These are phyloP conservation scores for Euphorbia peplus DNA, from an alignment of 345 rosid genomes.

Conservation along the genomic window DNA sequence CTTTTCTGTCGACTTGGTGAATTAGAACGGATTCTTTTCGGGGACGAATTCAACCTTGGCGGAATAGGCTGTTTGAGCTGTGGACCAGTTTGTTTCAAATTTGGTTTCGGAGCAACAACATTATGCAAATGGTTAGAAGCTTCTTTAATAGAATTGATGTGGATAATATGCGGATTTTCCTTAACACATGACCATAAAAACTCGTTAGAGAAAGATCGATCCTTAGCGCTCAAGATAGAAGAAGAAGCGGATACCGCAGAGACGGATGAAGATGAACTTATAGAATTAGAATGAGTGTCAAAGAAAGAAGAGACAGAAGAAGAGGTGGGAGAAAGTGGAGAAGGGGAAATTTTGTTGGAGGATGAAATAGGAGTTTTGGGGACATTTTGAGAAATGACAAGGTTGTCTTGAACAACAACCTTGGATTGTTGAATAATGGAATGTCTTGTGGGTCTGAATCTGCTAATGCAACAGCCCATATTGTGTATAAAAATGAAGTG, in stretches of 20 bases:
- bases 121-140: constrained; percentile 28
- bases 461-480: constrained; percentile 89
- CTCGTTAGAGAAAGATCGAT: constrained; percentile 76
- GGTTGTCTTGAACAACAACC: constrained; percentile 57
- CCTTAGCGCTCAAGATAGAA: constrained; percentile 45
- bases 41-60: constrained; percentile 26
- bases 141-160: constrained; percentile 59
- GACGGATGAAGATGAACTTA: constrained; percentile 45
- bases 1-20: constrained; percentile 80
- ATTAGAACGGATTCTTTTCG: constrained; percentile 54
- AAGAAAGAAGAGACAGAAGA: constrained; percentile 29
- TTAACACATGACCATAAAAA: constrained; percentile 69
- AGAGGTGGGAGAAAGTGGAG: constrained; percentile 44
- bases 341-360: constrained; percentile 39
- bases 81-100: constrained; percentile 17
- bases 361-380: constrained; percentile 7
- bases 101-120: constrained; percentile 15
- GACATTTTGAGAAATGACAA: constrained; percentile 28
- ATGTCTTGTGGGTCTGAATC: constrained; percentile 47
- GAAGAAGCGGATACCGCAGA: constrained; percentile 38
- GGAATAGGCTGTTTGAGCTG: constrained; percentile 25
- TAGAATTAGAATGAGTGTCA: constrained; percentile 19
- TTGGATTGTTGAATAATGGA: constrained; percentile 29
- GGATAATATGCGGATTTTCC: constrained; percentile 68
- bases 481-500: background rate